Evolutionary conservation across 352 stramenopile genomes (phyloP).

Genomic region (Globisporangium ultimum): DNA sequence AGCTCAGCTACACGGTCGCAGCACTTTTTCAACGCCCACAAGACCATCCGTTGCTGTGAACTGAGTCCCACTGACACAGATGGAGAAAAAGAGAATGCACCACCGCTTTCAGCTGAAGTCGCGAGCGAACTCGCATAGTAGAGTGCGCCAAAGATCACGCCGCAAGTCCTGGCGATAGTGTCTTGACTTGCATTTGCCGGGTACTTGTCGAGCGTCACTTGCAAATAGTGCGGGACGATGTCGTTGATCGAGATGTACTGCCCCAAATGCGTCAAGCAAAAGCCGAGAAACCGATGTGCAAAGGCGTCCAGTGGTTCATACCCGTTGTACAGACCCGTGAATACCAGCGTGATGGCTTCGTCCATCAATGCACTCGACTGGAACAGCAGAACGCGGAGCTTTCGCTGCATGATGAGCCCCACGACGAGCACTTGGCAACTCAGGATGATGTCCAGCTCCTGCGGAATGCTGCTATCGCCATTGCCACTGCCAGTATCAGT

Average conservation of each 20-base stretch:
- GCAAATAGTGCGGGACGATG: slow-evolving; percentile 52
- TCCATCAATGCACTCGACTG: slow-evolving; percentile 30
- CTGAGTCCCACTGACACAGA: slow-evolving; percentile 5
- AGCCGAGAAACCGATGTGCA: slow-evolving; percentile 41
- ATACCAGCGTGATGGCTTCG: slow-evolving; percentile 43
- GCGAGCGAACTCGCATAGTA: slow-evolving; percentile 24
- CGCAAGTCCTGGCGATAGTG: slow-evolving; percentile 36
- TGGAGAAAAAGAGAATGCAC: not conserved
- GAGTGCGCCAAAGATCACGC: slow-evolving; percentile 47
- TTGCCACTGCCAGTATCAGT: not conserved
- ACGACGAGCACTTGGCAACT: slow-evolving; percentile 37
- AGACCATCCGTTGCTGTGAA: slow-evolving; percentile 24
- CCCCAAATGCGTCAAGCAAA: slow-evolving; percentile 41
- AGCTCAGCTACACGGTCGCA: slow-evolving; percentile 30
- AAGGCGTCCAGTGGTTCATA: slow-evolving; percentile 53
- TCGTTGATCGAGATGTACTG: slow-evolving; percentile 46
- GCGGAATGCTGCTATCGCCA: slow-evolving; percentile 13
- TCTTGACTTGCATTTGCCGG: slow-evolving; percentile 27
- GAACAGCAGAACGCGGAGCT: slow-evolving; percentile 45
- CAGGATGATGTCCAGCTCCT: slow-evolving; percentile 31
- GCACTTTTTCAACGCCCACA: slow-evolving; percentile 54
- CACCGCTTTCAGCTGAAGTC: not conserved
- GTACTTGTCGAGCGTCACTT: slow-evolving; percentile 42
- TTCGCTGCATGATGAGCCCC: slow-evolving; percentile 47
- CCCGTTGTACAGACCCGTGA: slow-evolving; percentile 43